These are phyloP conservation scores for Mallotus nudiflorus DNA, from an alignment of 345 rosid species.

Conservation along the genomic window DNA sequence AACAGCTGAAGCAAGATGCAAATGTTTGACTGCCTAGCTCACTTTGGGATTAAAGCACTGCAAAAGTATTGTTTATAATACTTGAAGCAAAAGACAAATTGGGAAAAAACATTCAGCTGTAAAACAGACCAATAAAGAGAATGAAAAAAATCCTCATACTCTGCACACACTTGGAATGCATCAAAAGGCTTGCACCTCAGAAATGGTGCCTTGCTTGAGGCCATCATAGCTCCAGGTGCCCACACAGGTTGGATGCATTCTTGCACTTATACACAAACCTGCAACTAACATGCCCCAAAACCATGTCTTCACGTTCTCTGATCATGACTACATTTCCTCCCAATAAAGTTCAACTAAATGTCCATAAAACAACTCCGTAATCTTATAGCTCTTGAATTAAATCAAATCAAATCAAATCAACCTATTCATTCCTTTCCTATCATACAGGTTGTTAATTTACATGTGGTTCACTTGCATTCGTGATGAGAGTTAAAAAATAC, in stretches of 20 bases:
- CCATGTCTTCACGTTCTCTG: too few species aligned
- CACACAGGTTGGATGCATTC: too few species aligned
- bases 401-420: neutral
- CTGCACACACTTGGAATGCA: neutral
- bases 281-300: too few species aligned
- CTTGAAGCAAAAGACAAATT: too few species aligned
- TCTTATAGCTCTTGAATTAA: neutral
- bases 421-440: neutral
- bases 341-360: neutral
- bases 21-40: too few species aligned
- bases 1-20: too few species aligned
- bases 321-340: too few species aligned
- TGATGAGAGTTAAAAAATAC: neutral
- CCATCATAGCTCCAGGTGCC: too few species aligned
- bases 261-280: too few species aligned
- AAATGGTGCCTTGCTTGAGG: neutral
- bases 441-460: neutral
- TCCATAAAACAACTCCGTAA: neutral
- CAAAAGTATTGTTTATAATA: too few species aligned
- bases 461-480: neutral
- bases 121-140: neutral
- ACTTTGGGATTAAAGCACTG: too few species aligned
- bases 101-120: too few species aligned
- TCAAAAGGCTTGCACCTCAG: neutral
- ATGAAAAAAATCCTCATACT: neutral